These are phyloP conservation scores for Russula earlei DNA, from an alignment of 768 basidiomycete species.

Conservation along the genomic window DNA sequence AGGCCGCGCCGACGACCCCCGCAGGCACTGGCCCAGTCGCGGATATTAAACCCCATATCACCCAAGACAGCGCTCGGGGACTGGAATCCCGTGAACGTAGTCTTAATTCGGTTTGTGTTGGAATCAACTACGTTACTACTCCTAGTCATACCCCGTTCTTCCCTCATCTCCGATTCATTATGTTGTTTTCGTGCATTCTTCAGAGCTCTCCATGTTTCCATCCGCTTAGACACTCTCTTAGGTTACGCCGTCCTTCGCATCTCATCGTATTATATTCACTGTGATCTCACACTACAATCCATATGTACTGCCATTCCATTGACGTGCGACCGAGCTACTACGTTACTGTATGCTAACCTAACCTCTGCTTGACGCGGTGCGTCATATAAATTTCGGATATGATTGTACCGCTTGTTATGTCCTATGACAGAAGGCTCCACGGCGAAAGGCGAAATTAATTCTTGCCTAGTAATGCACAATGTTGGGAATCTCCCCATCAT, in stretches of 20 bases:
- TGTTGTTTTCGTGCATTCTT: constrained; percentile 9
- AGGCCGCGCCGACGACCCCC: constrained; percentile 9
- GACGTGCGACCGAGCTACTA: constrained; percentile 1
- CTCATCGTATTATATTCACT: constrained; percentile 7
- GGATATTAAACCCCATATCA: constrained; percentile 17
- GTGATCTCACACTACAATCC: not conserved
- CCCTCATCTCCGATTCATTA: constrained; percentile 17
- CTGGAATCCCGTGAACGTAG: constrained; percentile 9
- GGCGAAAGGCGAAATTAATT: constrained; percentile 9
- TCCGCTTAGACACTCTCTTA: constrained; percentile 2
- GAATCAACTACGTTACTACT: constrained; percentile 12
- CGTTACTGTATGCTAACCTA: constrained; percentile 14
- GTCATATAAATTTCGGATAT: constrained; percentile 6
- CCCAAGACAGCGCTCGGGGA: constrained; percentile 10
- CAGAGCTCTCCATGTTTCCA: constrained; percentile 1
- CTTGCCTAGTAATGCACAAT: not conserved
- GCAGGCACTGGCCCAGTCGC: constrained; percentile 8
- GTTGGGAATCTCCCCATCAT: not conserved
- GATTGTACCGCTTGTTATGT: not conserved
- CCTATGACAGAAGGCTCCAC: not conserved
- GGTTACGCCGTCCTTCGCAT: not conserved
- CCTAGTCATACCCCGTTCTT: constrained; percentile 15
- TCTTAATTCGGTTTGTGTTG: constrained; percentile 7
- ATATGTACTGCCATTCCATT: constrained; percentile 5
- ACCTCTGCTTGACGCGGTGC: constrained; percentile 1